phyloP scores from a whole-genome alignment of 2,329 filamentous ascomycete species.

The Pseudogymnoascus sp. region DNA sequence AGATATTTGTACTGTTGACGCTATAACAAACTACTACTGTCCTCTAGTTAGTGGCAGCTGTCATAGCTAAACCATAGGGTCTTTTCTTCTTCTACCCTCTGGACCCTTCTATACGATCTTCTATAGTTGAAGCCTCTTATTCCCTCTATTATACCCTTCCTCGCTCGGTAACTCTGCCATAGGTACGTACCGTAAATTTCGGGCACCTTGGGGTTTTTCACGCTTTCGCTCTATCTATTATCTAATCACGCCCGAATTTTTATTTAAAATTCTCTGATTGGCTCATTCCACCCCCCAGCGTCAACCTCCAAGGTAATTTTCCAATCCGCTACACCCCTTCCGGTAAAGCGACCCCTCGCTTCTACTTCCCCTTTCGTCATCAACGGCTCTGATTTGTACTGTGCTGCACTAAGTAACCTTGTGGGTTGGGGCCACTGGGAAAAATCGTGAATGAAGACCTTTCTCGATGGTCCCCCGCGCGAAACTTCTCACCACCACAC shows the following conservation, averaged over 20 bases:
- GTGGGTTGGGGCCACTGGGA: slow-evolving; percentile 2
- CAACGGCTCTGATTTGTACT: neutral
- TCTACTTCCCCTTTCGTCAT: slow-evolving; percentile 1
- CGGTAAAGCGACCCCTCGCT: neutral
- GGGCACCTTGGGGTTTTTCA: neutral
- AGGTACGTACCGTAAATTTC: neutral
- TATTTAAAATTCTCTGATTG: neutral
- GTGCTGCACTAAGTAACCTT: slow-evolving; percentile 4
- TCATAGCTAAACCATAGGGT: neutral
- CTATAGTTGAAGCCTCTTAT: too few species aligned
- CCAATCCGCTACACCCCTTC: neutral
- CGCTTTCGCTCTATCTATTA: neutral
- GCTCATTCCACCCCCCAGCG: neutral
- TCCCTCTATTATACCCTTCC: too few species aligned
- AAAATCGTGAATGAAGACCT: slow-evolving; percentile 4
- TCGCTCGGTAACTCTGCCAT: neutral
- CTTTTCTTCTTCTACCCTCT: neutral
- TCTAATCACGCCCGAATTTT: neutral
- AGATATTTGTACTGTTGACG: neutral
- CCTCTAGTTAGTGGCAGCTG: neutral
- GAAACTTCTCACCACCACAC: slow-evolving; percentile 1
- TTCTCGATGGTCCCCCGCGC: neutral
- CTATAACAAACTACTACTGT: neutral
- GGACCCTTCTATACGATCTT: neutral
- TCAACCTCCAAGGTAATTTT: slow-evolving; percentile 2